Percentiles rank a stretch among this genome's conserved stretches.
Evolutionary conservation across 2,329 filamentous ascomycete species (phyloP).

Genomic region (Epichloe sibirici): DNA sequence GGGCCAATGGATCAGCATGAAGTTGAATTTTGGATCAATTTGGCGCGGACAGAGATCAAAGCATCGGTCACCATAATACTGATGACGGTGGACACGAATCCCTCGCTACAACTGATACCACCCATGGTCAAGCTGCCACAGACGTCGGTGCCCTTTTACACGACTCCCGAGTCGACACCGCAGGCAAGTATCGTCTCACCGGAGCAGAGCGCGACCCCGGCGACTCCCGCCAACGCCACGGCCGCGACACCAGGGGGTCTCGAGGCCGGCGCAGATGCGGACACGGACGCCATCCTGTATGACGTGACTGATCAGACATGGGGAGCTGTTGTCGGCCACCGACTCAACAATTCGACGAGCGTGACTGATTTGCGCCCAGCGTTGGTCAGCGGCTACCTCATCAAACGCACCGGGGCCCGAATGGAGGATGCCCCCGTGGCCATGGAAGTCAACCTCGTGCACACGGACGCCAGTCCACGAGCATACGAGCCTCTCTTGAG

Average conservation of each 20-base stretch:
- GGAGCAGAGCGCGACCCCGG: conserved; percentile 41
- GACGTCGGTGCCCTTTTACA: conserved; percentile 34
- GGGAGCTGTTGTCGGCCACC: conserved; percentile 58
- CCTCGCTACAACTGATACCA: conserved; percentile 51
- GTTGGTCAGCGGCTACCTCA: conserved; percentile 51
- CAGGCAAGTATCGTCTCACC: conserved; percentile 47
- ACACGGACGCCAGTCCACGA: conserved; percentile 37
- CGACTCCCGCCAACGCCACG: conserved; percentile 31
- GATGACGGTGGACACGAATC: conserved; percentile 52
- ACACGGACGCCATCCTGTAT: conserved; percentile 52
- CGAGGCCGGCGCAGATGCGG: conserved; percentile 28
- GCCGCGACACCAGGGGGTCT: conserved; percentile 35
- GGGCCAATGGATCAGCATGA: conserved; percentile 57
- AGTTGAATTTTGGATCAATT: conserved; percentile 43
- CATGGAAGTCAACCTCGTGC: conserved; percentile 54
- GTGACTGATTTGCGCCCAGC: conserved; percentile 43
- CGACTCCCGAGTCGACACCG: conserved; percentile 58
- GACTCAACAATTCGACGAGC: conserved; percentile 46
- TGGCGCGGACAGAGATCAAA: conserved; percentile 39
- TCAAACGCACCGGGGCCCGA: conserved; percentile 47
- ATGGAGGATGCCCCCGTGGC: conserved; percentile 45
- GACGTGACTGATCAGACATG: conserved; percentile 66
- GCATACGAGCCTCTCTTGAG: conserved; percentile 52
- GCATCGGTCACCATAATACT: conserved; percentile 44
- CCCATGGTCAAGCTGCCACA: conserved; percentile 37